phyloP scores from a whole-genome alignment of 2,329 filamentous ascomycete species.

The Ophiostoma piceae region DNA sequence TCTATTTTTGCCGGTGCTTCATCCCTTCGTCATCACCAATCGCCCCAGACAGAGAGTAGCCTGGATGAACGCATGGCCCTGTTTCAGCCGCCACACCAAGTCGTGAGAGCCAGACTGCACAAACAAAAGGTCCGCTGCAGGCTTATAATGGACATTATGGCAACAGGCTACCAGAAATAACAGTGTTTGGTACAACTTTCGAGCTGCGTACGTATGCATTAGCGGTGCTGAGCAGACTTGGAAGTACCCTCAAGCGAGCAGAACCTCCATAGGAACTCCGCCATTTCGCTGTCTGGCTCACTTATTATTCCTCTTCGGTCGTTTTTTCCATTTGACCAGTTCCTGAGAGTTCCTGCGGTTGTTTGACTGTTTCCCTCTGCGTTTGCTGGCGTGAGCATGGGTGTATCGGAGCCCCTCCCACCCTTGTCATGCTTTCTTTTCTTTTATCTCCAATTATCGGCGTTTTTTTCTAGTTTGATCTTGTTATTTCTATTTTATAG shows the following conservation, averaged over 20 bases:
- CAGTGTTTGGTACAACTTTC: constrained; percentile 4
- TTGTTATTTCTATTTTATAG: constrained; percentile 1
- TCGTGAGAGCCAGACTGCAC: constrained; percentile 13
- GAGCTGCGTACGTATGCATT: constrained; percentile 14
- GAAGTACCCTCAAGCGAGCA: background rate
- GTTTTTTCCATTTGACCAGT: background rate
- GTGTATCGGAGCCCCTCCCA: constrained; percentile 14
- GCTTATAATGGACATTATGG: constrained; percentile 11
- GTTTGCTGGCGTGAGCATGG: constrained; percentile 4
- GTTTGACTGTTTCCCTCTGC: background rate
- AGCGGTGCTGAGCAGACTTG: constrained; percentile 11
- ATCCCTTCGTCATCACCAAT: background rate
- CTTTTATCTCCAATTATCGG: background rate
- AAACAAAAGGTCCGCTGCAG: constrained; percentile 9
- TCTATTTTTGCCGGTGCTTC: background rate
- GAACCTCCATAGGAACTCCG: background rate
- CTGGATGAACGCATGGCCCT: constrained; percentile 6
- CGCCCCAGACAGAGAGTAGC: background rate
- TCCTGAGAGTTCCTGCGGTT: constrained; percentile 10
- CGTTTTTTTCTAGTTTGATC: background rate
- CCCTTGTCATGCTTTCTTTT: background rate
- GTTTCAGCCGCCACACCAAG: background rate
- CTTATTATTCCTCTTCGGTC: background rate
- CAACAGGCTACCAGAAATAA: constrained; percentile 10
- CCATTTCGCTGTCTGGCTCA: background rate